Evolutionary conservation across 2,329 filamentous ascomycete species (phyloP).

Genomic region (Knufia petricola): DNA sequence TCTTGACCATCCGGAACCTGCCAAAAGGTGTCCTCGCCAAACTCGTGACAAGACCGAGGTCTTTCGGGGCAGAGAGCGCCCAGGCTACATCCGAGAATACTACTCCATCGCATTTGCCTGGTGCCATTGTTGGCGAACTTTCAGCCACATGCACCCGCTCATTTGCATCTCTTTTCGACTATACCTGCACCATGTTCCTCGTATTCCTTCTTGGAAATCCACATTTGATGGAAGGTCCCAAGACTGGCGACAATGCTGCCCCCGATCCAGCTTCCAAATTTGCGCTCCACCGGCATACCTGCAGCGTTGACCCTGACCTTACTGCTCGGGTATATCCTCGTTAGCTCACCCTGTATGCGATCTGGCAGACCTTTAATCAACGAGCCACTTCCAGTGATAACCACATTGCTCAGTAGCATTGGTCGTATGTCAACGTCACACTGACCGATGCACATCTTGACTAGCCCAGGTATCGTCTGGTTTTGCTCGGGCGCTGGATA

Average conservation of each 20-base stretch:
- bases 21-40: neutral
- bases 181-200: constrained; percentile 86
- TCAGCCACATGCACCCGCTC: too few species aligned
- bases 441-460: constrained; percentile 64
- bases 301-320: constrained; percentile 83
- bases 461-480: constrained; percentile 74
- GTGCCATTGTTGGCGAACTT: too few species aligned
- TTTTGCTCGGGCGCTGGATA: constrained; percentile 51
- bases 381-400: constrained; percentile 81
- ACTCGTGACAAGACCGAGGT: neutral
- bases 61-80: neutral
- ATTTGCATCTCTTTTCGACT: constrained; percentile 96
- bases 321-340: constrained; percentile 69
- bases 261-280: constrained; percentile 91
- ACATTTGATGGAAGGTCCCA: constrained; percentile 98
- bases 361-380: constrained; percentile 88
- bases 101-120: too few species aligned
- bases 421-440: constrained; percentile 85
- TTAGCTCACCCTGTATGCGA: constrained; percentile 75
- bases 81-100: too few species aligned
- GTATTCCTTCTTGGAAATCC: constrained; percentile 96
- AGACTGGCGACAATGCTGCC: constrained; percentile 91
- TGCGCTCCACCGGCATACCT: constrained; percentile 74
- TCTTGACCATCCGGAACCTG: neutral
- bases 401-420: constrained; percentile 75